These are phyloP conservation scores for Phytophthora sojae DNA, from an alignment of 352 stramenopile genomes.

Conservation along the genomic window DNA sequence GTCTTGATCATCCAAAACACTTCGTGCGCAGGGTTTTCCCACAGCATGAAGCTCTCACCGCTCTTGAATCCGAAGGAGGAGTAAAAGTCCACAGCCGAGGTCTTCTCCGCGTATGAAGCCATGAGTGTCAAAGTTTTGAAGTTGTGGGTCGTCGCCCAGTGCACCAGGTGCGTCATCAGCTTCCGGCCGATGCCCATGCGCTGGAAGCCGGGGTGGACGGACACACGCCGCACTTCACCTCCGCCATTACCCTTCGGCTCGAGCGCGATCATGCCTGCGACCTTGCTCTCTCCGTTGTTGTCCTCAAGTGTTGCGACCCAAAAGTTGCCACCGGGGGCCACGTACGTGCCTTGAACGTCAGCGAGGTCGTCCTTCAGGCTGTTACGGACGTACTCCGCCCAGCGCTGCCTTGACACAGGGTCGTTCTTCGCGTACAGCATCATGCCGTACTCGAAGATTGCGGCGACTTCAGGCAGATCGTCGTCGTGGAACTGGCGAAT, in stretches of 20 bases:
- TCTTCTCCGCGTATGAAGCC: conserved; percentile 20
- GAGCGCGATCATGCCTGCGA: conserved; percentile 40
- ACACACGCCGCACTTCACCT: conserved; percentile 41
- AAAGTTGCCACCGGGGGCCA: conserved; percentile 51
- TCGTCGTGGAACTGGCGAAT: conserved; percentile 45
- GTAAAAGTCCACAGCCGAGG: conserved; percentile 40
- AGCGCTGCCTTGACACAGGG: conserved; percentile 19
- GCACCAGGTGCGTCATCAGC: conserved; percentile 32
- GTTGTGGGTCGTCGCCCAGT: conserved; percentile 25
- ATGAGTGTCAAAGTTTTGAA: conserved; percentile 33
- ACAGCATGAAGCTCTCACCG: conserved; percentile 28
- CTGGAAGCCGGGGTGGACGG: conserved; percentile 34
- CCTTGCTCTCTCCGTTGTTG: conserved; percentile 23
- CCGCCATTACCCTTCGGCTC: conserved; percentile 25
- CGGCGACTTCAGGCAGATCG: conserved; percentile 40
- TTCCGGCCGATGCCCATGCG: conserved; percentile 37
- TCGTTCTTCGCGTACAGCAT: conserved; percentile 44
- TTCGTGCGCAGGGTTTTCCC: conserved; percentile 45
- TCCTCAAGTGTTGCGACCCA: conserved; percentile 46
- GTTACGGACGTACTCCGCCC: conserved; percentile 41
- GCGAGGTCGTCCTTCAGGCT: conserved; percentile 46
- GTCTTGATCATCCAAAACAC: conserved; percentile 41
- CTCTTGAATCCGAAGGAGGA: conserved; percentile 39
- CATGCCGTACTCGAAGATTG: conserved; percentile 52
- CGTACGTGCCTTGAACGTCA: conserved; percentile 40